These are phyloP conservation scores for Mucor piriformis DNA, from an alignment of 371 early-diverging fungal species.

Conservation along the genomic window DNA sequence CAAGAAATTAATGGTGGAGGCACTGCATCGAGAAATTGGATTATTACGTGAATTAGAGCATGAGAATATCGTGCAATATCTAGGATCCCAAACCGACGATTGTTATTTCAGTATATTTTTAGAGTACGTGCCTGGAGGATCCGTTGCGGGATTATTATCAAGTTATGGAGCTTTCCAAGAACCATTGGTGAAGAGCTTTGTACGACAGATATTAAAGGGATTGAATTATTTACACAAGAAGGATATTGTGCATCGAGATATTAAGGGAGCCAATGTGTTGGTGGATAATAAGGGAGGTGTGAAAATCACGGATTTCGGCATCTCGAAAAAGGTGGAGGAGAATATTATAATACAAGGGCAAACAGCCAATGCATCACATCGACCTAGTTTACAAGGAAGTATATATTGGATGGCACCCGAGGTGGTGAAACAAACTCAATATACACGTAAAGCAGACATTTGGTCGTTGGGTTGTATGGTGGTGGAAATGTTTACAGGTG, in stretches of 20 bases:
- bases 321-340: slow-evolving; percentile 93
- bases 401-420: slow-evolving; percentile 98
- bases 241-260: slow-evolving; percentile 97
- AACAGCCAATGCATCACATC: slow-evolving; percentile 30
- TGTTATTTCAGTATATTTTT: slow-evolving; percentile 91
- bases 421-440: slow-evolving; percentile 95
- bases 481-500: slow-evolving; percentile 95
- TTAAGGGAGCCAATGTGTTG: slow-evolving; percentile 95
- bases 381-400: slow-evolving; percentile 88
- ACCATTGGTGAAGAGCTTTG: slow-evolving; percentile 80
- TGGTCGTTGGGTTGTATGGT: slow-evolving; percentile 98
- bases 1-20: slow-evolving; percentile 76
- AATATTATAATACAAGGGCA: slow-evolving; percentile 28
- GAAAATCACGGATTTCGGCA: slow-evolving; percentile 99
- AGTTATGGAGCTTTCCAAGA: slow-evolving; percentile 89
- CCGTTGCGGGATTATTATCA: slow-evolving; percentile 84
- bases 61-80: slow-evolving; percentile 93
- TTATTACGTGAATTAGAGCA: slow-evolving; percentile 90
- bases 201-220: slow-evolving; percentile 91
- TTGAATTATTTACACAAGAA: slow-evolving; percentile 93
- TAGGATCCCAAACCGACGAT: slow-evolving; percentile 84
- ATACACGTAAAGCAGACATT: slow-evolving; percentile 96
- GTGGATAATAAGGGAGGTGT: slow-evolving; percentile 91
- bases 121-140: slow-evolving; percentile 98
- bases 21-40: slow-evolving; percentile 88